Evolutionary conservation across 1,284 basidiomycete species (phyloP).

Genomic region (Macrocystidia cucumis): DNA sequence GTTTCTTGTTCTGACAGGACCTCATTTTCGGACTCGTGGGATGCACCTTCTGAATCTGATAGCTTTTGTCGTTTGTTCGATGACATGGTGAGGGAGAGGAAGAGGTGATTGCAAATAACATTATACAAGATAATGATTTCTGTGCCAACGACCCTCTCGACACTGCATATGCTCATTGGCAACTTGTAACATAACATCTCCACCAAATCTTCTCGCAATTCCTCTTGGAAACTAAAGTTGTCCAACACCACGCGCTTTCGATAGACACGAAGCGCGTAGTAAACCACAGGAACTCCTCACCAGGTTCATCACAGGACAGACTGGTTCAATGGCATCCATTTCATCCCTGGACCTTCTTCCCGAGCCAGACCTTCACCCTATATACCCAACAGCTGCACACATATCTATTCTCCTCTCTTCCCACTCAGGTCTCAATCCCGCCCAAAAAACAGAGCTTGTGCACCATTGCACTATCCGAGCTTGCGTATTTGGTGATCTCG

Average conservation of each 20-base stretch:
- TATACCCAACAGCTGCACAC: conserved; percentile 63
- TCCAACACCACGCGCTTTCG: too few species aligned
- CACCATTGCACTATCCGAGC: conserved; percentile 65
- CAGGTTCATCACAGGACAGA: too few species aligned
- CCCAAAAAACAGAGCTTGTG: conserved; percentile 61
- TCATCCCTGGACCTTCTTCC: conserved; percentile 43
- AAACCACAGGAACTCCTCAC: too few species aligned
- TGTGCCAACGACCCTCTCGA: too few species aligned
- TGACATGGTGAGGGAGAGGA: conserved; percentile 21
- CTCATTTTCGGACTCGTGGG: conserved; percentile 17
- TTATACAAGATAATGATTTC: too few species aligned
- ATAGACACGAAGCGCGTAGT: too few species aligned
- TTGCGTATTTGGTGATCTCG: conserved; percentile 68
- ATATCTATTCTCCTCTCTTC: conserved; percentile 56
- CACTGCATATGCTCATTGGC: too few species aligned
- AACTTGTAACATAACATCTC: too few species aligned
- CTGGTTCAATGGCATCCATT: conserved; percentile 8
- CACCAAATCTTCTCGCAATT: too few species aligned
- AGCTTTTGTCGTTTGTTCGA: conserved; percentile 33
- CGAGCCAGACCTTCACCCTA: conserved; percentile 69
- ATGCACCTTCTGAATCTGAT: conserved; percentile 18
- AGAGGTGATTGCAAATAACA: conserved; percentile 7
- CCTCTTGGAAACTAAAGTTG: too few species aligned
- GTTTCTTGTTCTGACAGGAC: conserved; percentile 22
- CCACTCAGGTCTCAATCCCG: conserved; percentile 56